Conservation (phyloP, 495 filamentous ascomycete genomes). For the Penicillium longicatenatum region DNA sequence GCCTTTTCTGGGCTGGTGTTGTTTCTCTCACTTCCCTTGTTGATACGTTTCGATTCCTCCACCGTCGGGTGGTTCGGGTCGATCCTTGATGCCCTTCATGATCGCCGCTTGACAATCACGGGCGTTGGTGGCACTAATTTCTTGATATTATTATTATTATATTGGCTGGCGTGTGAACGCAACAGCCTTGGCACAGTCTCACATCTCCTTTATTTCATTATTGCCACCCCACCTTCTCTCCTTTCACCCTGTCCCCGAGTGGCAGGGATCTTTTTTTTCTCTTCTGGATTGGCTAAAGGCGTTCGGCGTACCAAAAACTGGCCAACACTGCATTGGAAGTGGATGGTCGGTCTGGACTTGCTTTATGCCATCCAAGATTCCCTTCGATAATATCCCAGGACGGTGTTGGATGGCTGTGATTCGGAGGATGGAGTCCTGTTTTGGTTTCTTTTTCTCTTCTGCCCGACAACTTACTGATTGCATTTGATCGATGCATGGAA, state of each 20-base stretch:
- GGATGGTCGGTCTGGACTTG: conserved; percentile 2
- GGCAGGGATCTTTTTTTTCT: conserved; percentile 14
- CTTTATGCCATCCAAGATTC: background rate
- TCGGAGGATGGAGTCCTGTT: conserved; percentile 7
- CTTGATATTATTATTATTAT: conserved; percentile 5
- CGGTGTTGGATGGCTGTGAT: conserved; percentile 1
- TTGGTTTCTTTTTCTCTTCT: conserved; percentile 8
- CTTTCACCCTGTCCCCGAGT: background rate
- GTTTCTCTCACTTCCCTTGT: conserved; percentile 15
- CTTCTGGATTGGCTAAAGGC: conserved; percentile 17
- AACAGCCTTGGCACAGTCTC: conserved; percentile 1
- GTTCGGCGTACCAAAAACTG: conserved; percentile 24
- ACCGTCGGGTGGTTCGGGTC: background rate
- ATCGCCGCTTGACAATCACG: conserved; percentile 21
- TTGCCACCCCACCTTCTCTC: background rate
- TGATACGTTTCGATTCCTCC: conserved; percentile 17
- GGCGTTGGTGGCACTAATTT: conserved; percentile 23
- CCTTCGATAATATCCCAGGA: background rate
- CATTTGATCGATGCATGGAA: conserved; percentile 27
- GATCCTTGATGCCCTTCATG: conserved; percentile 25
- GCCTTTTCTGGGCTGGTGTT: background rate
- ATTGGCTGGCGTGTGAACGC: background rate
- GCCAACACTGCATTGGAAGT: conserved; percentile 2
- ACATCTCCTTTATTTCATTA: conserved; percentile 1
- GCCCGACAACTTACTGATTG: conserved; percentile 12